Evolutionary conservation across 2,329 filamentous ascomycete genomes (phyloP).

Genomic region (Calonectria ilicicola): DNA sequence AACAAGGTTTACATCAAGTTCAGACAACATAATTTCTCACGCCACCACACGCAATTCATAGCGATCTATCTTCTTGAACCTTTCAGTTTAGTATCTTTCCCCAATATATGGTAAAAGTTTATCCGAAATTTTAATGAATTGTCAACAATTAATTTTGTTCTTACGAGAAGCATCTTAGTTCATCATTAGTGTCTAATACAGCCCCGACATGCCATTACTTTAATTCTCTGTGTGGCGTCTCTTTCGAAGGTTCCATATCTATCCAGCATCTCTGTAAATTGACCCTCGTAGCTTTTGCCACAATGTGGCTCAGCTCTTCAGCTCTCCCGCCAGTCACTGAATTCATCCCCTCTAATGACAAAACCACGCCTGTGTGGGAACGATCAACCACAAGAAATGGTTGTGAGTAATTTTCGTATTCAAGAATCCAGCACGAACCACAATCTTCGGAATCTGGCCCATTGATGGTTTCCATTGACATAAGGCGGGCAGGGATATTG

Average conservation of each 20-base stretch:
- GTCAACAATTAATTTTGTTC: too few relatives aligned
- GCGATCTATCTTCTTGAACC: too few relatives aligned
- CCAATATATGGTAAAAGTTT: too few relatives aligned
- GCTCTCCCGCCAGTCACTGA: not conserved
- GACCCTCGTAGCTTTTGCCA: not conserved
- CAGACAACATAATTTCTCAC: too few relatives aligned
- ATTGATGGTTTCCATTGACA: not conserved
- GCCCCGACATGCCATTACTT: not conserved
- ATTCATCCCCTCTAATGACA: not conserved
- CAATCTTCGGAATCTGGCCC: not conserved
- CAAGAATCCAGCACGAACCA: not conserved
- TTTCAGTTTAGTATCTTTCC: too few relatives aligned
- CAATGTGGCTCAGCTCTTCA: not conserved
- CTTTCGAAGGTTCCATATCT: not conserved
- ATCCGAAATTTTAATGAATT: too few relatives aligned
- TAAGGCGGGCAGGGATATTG: not conserved
- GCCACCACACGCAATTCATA: too few relatives aligned
- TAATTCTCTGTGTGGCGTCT: not conserved
- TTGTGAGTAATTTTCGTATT: not conserved
- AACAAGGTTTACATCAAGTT: too few relatives aligned
- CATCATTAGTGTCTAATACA: too few relatives aligned
- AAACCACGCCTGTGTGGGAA: not conserved
- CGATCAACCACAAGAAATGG: not conserved
- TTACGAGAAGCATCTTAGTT: too few relatives aligned
- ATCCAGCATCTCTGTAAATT: not conserved